Conservation (phyloP, 805 yeast species). For the Diddensiella santjacobensis region DNA sequence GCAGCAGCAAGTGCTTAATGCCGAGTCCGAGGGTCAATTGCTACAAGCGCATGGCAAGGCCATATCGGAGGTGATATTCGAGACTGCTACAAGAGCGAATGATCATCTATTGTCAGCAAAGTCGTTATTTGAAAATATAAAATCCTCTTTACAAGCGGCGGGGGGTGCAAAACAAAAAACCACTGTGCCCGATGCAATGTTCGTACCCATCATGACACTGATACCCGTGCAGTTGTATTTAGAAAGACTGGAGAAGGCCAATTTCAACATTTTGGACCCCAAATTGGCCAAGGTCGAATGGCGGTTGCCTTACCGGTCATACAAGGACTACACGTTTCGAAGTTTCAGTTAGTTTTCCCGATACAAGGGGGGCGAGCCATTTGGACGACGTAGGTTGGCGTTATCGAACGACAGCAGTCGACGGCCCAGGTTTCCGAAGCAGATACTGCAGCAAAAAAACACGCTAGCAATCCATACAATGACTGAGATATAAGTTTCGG, state of each 20-base stretch:
- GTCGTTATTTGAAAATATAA: conserved; percentile 43
- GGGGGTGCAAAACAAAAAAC: conserved; percentile 25
- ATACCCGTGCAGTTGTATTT: conserved; percentile 64
- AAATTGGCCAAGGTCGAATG: conserved; percentile 52
- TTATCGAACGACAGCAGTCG: conserved; percentile 25
- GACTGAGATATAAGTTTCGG: conserved; percentile 28
- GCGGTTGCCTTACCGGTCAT: conserved; percentile 61
- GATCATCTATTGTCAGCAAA: conserved; percentile 74
- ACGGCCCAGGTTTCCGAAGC: conserved; percentile 39
- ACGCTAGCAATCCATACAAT: conserved; percentile 30
- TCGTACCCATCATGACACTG: conserved; percentile 63
- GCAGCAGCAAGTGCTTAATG: conserved; percentile 53
- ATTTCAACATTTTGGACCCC: conserved; percentile 56
- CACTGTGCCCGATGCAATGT: conserved; percentile 50
- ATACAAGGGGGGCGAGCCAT: conserved; percentile 47
- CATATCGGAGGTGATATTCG: conserved; percentile 61
- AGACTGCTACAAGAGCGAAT: conserved; percentile 70
- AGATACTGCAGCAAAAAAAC: conserved; percentile 35
- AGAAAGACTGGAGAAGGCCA: conserved; percentile 53
- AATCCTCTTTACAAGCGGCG: conserved; percentile 35
- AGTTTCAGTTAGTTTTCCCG: conserved; percentile 45
- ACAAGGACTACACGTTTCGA: conserved; percentile 43
- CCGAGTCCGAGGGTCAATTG: conserved; percentile 17
- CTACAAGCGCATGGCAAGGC: conserved; percentile 29
- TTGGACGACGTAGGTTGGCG: conserved; percentile 26